Evolutionary conservation across 345 rosid species (phyloP), one percentile per base, ranked within the genome.

Genomic region (Reutealis trisperma): DNA sequence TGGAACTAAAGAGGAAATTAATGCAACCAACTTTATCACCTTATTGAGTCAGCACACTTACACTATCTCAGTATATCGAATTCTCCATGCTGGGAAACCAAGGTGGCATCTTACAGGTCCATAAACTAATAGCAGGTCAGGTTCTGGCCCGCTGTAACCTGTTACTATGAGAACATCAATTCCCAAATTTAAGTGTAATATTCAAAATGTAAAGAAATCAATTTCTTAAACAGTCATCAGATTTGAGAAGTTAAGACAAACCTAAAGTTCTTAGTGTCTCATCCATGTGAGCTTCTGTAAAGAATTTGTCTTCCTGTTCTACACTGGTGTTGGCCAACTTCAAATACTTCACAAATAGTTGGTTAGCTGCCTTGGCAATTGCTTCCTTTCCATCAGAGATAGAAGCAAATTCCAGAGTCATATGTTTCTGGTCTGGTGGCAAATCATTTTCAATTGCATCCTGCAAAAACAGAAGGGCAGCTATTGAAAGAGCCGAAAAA

Each of bases 61-160:
- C 97, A 88, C 73, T 70, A 96, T 92, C 94, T 96, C 98, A 1
- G 98, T 89, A 68, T 92, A 96, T 72, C 89, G 90, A 68, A 94
- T 84, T 87, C 97, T 86, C 99, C 99, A 93, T 7, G 96, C 89
- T 12, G 99, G 98, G 81, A 96, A 96, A 79, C 99, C 99, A 27
- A 85, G 87, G 78, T 92, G 97, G 85, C 97, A 90, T 85, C 96
- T 88, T 66, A 84, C 87, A 57, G 97, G 96, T 79, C 94, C 99
- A 86, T 91, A 92, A 79, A 93, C 92, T 62, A 96, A 86, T 49
- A 93, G 78, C 69, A 96, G 89, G 78, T 93, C 97, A 47, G 97
- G 98, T 22, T 88, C 97, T 9, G 91, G 89, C 45, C 89, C 91
- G 54, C 75, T 77, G 63, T 84, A 84, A 78, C 98, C 99, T 95